Evolutionary conservation across 306 rosid species (phyloP).

Genomic region (Cicer bijugum): DNA sequence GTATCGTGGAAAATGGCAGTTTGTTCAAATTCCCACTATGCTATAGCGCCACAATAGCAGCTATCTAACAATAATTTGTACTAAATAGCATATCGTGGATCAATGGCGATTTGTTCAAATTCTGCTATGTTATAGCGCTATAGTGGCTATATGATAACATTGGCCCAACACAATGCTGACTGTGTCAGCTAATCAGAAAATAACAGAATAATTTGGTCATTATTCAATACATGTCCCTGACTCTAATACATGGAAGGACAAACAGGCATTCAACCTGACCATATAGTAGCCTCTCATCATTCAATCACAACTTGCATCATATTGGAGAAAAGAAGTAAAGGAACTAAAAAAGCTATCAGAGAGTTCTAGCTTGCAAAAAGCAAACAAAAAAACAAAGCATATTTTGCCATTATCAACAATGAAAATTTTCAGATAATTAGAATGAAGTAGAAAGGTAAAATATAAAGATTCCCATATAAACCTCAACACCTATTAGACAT

Average conservation of each 20-base stretch:
- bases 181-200: constrained; percentile 14
- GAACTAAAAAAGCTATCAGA: neutral
- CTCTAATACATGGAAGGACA: neutral
- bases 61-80: too few species aligned
- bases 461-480: constrained; percentile 23
- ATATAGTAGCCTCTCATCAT: constrained; percentile 11
- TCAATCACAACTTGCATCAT: neutral
- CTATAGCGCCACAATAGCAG: too few species aligned
- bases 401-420: constrained; percentile 2
- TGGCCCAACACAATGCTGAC: neutral
- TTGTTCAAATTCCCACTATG: too few species aligned
- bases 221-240: neutral
- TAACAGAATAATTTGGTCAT: neutral
- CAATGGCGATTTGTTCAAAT: too few species aligned
- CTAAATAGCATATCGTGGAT: too few species aligned
- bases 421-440: neutral
- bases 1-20: too few species aligned
- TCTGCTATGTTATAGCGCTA: too few species aligned
- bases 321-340: constrained; percentile 1
- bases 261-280: neutral
- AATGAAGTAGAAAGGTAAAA: constrained; percentile 19
- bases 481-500: constrained; percentile 11
- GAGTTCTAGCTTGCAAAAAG: neutral
- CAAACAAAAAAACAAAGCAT: neutral
- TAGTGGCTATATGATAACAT: too few species aligned